A percentile compares a stretch with the other conserved stretches of the same genome.
phyloP scores from a whole-genome alignment of 106 monocot species.

The Amphibolis antarctica region DNA sequence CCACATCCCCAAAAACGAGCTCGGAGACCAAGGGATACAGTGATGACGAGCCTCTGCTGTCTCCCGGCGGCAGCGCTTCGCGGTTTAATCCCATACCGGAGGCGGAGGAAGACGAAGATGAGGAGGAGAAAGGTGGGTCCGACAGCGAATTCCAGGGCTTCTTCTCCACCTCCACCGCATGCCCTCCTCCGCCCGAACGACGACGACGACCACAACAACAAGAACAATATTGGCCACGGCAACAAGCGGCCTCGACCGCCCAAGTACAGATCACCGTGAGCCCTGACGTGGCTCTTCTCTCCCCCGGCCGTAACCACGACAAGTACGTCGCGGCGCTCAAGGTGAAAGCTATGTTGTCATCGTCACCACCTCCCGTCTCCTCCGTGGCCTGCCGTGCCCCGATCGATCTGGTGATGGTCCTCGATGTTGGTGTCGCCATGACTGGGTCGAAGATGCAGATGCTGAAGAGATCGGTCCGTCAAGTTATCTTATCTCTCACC shows the following conservation, averaged over 20 bases:
- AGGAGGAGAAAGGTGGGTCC: neutral
- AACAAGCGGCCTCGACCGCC: neutral
- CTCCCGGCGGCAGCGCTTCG: slow-evolving; percentile 10
- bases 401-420: slow-evolving; percentile 83
- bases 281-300: slow-evolving; percentile 48
- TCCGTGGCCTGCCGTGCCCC: slow-evolving; percentile 37
- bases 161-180: neutral
- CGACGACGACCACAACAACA: no score
- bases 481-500: slow-evolving; percentile 61
- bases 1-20: neutral
- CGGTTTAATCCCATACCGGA: slow-evolving; percentile 77
- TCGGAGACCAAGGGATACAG: slow-evolving; percentile 38
- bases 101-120: slow-evolving; percentile 39
- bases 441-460: slow-evolving; percentile 53
- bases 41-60: slow-evolving; percentile 74
- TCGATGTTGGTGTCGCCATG: slow-evolving; percentile 71
- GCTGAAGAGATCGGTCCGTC: slow-evolving; percentile 67
- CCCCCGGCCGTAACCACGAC: slow-evolving; percentile 6
- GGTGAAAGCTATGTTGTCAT: slow-evolving; percentile 24
- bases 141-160: neutral
- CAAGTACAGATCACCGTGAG: slow-evolving; percentile 23
- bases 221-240: no score
- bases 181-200: neutral
- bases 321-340: slow-evolving; percentile 52
- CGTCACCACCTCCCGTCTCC: neutral